Conservation (phyloP, 768 basidiomycete genomes). For the Cubamyces sp. region DNA sequence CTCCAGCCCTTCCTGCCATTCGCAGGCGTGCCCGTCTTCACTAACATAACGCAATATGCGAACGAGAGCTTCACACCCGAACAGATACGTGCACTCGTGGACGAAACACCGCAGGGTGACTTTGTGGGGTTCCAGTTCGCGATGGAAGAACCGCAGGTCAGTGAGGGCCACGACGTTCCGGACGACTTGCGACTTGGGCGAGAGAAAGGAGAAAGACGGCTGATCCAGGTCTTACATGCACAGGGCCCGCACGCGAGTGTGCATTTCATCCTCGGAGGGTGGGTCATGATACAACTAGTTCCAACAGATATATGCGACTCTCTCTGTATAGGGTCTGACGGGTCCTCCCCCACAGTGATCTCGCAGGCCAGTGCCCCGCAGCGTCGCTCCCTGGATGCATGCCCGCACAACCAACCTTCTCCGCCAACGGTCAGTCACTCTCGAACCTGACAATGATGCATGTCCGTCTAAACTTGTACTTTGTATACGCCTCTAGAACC, state of each 20-base stretch:
- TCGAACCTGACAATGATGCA: no score
- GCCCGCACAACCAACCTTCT: conserved; percentile 33
- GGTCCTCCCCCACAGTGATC: conserved; percentile 28
- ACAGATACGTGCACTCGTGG: conserved; percentile 31
- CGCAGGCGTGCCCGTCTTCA: conserved; percentile 17
- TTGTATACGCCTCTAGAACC: conserved; percentile 31
- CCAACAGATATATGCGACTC: no score
- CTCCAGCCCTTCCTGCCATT: conserved; percentile 35
- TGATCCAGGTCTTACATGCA: background rate
- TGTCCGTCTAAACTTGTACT: background rate
- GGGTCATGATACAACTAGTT: no score
- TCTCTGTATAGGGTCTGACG: no score
- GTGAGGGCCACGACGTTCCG: background rate
- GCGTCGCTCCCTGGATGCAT: conserved; percentile 32
- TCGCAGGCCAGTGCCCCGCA: conserved; percentile 35
- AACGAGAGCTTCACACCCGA: conserved; percentile 34
- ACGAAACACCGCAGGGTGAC: conserved; percentile 34
- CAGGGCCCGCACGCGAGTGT: conserved; percentile 41
- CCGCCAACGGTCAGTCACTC: conserved; percentile 36
- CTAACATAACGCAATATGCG: conserved; percentile 29
- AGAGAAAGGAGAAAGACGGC: no score
- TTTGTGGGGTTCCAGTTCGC: conserved; percentile 37
- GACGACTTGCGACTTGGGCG: no score
- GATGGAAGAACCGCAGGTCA: conserved; percentile 37
- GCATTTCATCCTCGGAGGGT: conserved; percentile 40